Evolutionary conservation across 2,329 filamentous ascomycete genomes (phyloP).

Genomic region (Teratosphaeria epicoccoides): DNA sequence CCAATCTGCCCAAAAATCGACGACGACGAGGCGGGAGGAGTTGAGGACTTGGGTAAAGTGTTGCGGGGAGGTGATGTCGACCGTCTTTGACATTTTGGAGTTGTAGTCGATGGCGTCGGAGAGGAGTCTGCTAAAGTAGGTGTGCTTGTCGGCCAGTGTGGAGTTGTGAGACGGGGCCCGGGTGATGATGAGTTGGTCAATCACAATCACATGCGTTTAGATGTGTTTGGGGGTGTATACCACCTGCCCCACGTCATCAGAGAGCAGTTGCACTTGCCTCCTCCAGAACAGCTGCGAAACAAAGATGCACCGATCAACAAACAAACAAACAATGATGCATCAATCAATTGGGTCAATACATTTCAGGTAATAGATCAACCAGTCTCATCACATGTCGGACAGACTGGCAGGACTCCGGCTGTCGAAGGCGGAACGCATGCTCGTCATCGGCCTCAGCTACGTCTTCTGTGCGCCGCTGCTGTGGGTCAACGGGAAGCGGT

Average conservation of each 20-base stretch:
- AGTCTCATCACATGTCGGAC: conserved; percentile 7
- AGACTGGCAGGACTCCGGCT: conserved; percentile 22
- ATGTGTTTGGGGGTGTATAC: not conserved
- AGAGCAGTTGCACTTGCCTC: too few species aligned
- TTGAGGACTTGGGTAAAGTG: conserved; percentile 56
- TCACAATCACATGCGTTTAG: not conserved
- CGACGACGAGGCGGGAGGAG: conserved; percentile 68
- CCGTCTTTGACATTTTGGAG: conserved; percentile 34
- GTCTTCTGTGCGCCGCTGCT: conserved; percentile 23
- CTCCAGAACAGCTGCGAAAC: not conserved
- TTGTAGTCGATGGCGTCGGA: conserved; percentile 1
- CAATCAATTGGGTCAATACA: conserved; percentile 4
- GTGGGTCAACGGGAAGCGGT: conserved; percentile 14
- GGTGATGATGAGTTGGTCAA: not conserved
- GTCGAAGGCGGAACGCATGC: conserved; percentile 24
- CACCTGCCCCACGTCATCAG: not conserved
- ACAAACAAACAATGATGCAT: not conserved
- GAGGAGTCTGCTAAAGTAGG: conserved; percentile 5
- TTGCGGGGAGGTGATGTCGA: conserved; percentile 33
- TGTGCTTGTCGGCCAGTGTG: not conserved
- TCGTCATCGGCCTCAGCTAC: conserved; percentile 25
- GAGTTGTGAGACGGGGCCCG: not conserved
- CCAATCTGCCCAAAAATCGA: conserved; percentile 85
- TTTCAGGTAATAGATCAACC: too few species aligned
- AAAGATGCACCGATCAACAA: too few species aligned